Evolutionary conservation across 1,139 yeast genomes (phyloP), one percentile per base, ranked within the genome.

Genomic region (Hanseniaspora sp.): DNA sequence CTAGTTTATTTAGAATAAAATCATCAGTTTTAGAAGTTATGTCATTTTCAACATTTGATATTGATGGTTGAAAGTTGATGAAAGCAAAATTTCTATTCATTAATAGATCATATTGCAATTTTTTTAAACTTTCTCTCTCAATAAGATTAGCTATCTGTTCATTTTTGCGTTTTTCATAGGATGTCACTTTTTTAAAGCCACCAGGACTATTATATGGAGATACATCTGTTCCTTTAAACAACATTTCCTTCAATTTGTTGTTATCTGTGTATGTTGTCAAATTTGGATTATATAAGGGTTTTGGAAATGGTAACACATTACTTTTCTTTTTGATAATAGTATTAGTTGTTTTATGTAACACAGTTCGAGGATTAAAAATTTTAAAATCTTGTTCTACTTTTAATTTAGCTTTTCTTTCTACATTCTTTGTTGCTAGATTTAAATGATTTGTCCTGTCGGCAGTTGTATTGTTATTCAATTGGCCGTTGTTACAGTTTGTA

Each of bases 191-290:
- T 33, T 18, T 18, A 12, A 33, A n/a, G 5, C n/a, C 39, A 28
- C 17, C n/a, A 8, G 33, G 34, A 12, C 23, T 23, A 23, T 33
- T 39, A n/a, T 49, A 43, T 8, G 48, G 44, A 12, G 53, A 41
- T 4, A 49, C 45, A 17, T 49, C 53, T 1, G 48, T 33, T 1
- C 53, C 53, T 37, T 41, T 43, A 5, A 43, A 13, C 1, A 42
- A 18, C 53, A 49, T 49, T 15, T 49, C 53, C 34, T 41, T 38
- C n/a, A 43, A 38, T 6, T 46, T 39, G 30, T n/a, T 49, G 18
- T 49, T 49, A 31, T 43, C 46, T 34, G 28, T 34, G 23, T 34
- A 33, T 34, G 11, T 23, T 8, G 17, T n/a, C 11, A 18, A 12
- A 31, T n/a, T 18, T 34, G 48, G 9, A 30, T 49, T 49, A 33